Evolutionary conservation across 2,329 filamentous ascomycete species (phyloP).

Genomic region (Colletotrichum agaves): DNA sequence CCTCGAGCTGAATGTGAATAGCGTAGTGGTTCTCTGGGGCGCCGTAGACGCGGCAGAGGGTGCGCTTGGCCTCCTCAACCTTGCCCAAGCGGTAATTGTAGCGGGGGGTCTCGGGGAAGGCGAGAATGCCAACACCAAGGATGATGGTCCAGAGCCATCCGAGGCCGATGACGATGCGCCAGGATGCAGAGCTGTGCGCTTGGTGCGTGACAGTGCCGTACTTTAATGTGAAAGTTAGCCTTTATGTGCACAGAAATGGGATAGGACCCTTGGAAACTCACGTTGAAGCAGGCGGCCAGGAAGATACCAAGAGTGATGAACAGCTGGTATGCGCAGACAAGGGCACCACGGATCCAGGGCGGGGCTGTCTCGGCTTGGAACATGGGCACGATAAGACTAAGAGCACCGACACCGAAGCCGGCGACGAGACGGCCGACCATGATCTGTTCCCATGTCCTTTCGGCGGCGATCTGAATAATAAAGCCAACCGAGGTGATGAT

Average conservation of each 20-base stretch:
- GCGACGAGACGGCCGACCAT: constrained; percentile 73
- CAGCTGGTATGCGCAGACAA: constrained; percentile 76
- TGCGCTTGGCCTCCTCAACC: constrained; percentile 57
- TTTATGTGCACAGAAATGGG: neutral
- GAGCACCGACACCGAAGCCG: constrained; percentile 73
- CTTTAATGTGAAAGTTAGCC: constrained; percentile 54
- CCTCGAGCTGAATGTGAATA: constrained; percentile 60
- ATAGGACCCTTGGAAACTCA: no score
- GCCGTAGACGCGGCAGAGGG: constrained; percentile 61
- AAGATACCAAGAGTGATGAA: constrained; percentile 79
- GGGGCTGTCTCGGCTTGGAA: constrained; percentile 79
- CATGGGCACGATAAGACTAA: constrained; percentile 75
- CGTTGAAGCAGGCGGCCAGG: constrained; percentile 67
- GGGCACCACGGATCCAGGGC: constrained; percentile 71
- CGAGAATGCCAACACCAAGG: constrained; percentile 60
- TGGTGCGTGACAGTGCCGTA: constrained; percentile 62
- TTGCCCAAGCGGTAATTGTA: constrained; percentile 61
- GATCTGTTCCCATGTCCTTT: constrained; percentile 69
- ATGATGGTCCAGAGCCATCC: constrained; percentile 62
- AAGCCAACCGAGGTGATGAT: constrained; percentile 72
- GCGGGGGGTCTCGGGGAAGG: constrained; percentile 64
- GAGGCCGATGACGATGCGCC: constrained; percentile 69
- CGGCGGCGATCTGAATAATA: constrained; percentile 72
- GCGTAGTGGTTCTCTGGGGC: constrained; percentile 54
- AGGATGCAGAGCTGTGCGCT: constrained; percentile 59